phyloP scores from a whole-genome alignment of 164 flowering plant genomes.

The Warburgia ugandensis region DNA sequence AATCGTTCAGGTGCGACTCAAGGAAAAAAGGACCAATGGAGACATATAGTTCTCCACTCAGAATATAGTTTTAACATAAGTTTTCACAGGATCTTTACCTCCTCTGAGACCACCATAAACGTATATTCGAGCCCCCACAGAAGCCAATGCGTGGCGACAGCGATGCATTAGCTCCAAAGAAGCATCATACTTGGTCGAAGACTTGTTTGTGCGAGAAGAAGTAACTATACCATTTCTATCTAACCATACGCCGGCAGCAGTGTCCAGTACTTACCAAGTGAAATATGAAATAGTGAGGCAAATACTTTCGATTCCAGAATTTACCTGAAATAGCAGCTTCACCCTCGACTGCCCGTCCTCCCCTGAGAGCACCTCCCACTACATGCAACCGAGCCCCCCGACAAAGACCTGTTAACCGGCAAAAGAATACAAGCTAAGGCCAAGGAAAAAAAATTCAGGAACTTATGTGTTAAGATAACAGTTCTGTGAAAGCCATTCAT shows the following conservation, averaged over 20 bases:
- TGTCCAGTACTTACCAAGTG: conserved; percentile 66
- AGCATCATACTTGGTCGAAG: conserved; percentile 51
- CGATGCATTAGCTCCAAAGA: conserved; percentile 87
- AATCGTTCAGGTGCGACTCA: neutral
- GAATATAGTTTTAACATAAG: too few relatives aligned
- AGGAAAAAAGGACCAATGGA: neutral
- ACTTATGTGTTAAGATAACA: too few relatives aligned
- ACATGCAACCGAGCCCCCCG: conserved; percentile 95
- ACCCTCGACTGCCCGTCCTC: conserved; percentile 84
- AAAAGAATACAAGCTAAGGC: too few relatives aligned
- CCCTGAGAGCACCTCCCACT: conserved; percentile 80
- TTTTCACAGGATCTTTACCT: conserved; percentile 53
- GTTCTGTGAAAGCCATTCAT: too few relatives aligned
- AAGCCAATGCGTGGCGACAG: conserved; percentile 95
- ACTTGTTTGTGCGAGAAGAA: conserved; percentile 55
- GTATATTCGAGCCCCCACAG: conserved; percentile 78
- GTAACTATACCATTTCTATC: conserved; percentile 89
- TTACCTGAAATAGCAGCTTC: conserved; percentile 90
- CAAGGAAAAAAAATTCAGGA: too few relatives aligned
- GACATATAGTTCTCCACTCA: neutral
- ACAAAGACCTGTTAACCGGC: conserved; percentile 84
- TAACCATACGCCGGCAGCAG: conserved; percentile 99
- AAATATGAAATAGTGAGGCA: neutral
- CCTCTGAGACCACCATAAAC: conserved; percentile 92
- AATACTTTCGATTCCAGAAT: too few relatives aligned